Evolutionary conservation across 179 eudicot genomes (phyloP).

Genomic region (Nepenthes alata): DNA sequence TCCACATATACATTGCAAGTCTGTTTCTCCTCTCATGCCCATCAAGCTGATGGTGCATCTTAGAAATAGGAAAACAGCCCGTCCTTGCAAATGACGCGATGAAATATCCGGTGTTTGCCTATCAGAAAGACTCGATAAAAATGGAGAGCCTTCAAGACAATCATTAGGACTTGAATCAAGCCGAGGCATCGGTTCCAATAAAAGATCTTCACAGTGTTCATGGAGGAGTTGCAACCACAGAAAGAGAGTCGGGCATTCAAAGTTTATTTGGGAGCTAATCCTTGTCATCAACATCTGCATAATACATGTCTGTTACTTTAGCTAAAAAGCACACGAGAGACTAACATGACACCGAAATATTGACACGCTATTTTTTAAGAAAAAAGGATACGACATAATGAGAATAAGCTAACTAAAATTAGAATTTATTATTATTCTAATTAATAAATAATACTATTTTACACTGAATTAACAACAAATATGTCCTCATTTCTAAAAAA

Average conservation of each 20-base stretch:
- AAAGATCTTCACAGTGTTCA: slow-evolving; percentile 45
- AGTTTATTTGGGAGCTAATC: slow-evolving; percentile 33
- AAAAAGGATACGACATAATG: no score
- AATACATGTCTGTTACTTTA: not conserved
- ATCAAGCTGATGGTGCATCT: slow-evolving; percentile 51
- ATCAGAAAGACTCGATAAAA: slow-evolving; percentile 25
- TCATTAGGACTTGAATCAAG: slow-evolving; percentile 21
- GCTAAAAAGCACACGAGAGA: not conserved
- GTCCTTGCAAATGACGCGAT: slow-evolving; percentile 57
- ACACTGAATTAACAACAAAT: no score
- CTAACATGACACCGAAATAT: no score
- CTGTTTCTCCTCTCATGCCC: slow-evolving; percentile 18
- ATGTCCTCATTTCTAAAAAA: no score
- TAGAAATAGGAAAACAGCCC: slow-evolving; percentile 51
- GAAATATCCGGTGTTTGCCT: slow-evolving; percentile 16
- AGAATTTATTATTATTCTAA: no score
- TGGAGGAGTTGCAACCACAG: slow-evolving; percentile 57
- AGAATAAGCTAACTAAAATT: no score
- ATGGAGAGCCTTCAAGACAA: slow-evolving; percentile 64
- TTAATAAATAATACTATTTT: no score
- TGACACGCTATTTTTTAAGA: no score
- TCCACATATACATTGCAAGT: slow-evolving; percentile 20
- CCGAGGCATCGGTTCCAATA: slow-evolving; percentile 34
- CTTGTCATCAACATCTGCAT: slow-evolving; percentile 74
- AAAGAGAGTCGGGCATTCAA: slow-evolving; percentile 21